Conservation (phyloP, 2,329 filamentous ascomycete species). For the Aspergillus bombycis region DNA sequence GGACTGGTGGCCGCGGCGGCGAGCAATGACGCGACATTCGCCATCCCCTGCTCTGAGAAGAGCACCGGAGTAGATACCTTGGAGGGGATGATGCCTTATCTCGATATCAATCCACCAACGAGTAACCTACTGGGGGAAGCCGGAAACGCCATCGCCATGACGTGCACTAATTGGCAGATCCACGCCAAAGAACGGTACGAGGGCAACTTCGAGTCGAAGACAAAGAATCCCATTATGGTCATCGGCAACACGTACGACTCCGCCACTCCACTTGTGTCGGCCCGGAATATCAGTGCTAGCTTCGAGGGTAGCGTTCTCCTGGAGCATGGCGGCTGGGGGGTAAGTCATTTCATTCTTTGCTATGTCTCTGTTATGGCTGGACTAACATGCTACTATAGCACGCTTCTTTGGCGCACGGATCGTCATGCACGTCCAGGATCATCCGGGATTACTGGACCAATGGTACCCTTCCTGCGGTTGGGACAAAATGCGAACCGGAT, state of each 20-base stretch:
- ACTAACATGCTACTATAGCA: slow-evolving; percentile 2
- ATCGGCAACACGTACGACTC: slow-evolving; percentile 29
- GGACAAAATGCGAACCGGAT: slow-evolving; percentile 33
- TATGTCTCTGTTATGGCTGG: not conserved
- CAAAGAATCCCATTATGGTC: slow-evolving; percentile 27
- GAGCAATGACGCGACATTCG: not conserved
- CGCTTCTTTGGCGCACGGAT: slow-evolving; percentile 29
- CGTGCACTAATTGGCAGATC: slow-evolving; percentile 25
- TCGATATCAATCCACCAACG: not conserved
- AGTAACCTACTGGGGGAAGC: slow-evolving; percentile 7
- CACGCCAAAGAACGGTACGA: slow-evolving; percentile 26
- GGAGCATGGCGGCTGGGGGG: slow-evolving; percentile 24
- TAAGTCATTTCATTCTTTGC: not conserved
- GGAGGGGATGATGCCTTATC: not conserved
- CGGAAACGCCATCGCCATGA: slow-evolving; percentile 10
- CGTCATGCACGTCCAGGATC: slow-evolving; percentile 33
- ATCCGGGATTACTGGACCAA: slow-evolving; percentile 38
- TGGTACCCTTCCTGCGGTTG: slow-evolving; percentile 37
- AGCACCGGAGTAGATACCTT: not conserved
- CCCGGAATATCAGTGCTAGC: slow-evolving; percentile 23
- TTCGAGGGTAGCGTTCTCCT: slow-evolving; percentile 28
- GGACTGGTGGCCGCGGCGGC: not conserved
- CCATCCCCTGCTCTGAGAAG: slow-evolving; percentile 7
- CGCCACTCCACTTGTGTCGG: slow-evolving; percentile 24
- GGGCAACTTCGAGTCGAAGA: slow-evolving; percentile 26